Base-by-base conservation (phyloP, 768 basidiomycete species). In the Collybia nuda region DNA sequence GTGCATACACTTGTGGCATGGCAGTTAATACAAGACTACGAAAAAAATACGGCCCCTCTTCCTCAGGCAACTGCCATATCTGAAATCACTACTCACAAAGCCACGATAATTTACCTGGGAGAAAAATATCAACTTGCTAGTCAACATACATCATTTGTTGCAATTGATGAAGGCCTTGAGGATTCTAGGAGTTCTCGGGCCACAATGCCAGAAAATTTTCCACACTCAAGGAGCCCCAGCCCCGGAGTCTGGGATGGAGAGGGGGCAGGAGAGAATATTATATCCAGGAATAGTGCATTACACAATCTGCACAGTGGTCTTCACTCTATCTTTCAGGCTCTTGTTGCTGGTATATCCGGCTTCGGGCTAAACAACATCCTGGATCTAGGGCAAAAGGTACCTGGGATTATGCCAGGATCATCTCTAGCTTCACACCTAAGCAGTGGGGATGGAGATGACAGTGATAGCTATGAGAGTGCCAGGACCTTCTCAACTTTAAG, bases 1-100 rank as follows among this genome's bases (percentile, higher is more conserved):
- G 60, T 86, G 22, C 85, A 86, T 56, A 73, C 76, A 0, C 65
- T 85, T 35, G 76, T 80, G 5, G 84, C 82, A 1, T 75, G 77
- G 50, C 65, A 67, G 12, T 67, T 85, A 23, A 78, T 85, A n/a
- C 74, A 74, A 55, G 80, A 80, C 15, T 61, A 82, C 38, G 70
- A 76, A 40, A 73, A 72, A 21, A 48, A 52, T 3, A 57, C 50
- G 18, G 67, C 65, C 17, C 67, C 65, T n/a, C 63, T 73, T 19
- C 72, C 70, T 3, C 53, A 45, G 8, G 53, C 45, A 15, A 64
- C 68, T 24, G 61, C 67, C 1, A 26, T 26, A 7, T 26, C 24
- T 7, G 61, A 64, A 1, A 70, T 68, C 0, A 67, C 72, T 19
- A 58, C 73, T 23, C 67, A 67, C 21, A 75, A 69, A 59, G 75